A percentile compares a stretch with the other conserved stretches of the same genome.
Evolutionary conservation across 108 stramenopile species (phyloP).

Genomic region (Chaetoceros tenuissimus): DNA sequence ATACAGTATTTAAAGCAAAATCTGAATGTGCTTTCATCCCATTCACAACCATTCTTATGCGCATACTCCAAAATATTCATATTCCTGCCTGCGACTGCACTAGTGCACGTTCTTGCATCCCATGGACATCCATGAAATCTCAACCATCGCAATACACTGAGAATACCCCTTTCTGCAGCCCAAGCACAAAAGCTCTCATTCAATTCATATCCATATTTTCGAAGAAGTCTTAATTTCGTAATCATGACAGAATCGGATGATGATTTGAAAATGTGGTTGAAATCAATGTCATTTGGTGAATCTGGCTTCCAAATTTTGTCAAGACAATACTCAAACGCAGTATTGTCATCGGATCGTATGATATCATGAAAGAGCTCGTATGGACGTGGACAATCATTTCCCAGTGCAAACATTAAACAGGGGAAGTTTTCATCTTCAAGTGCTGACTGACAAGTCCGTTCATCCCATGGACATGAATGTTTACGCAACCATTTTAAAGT

Average conservation of each 20-base stretch:
- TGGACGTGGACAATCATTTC: not conserved
- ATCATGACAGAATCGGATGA: not conserved
- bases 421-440: too few species aligned
- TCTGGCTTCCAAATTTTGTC: not conserved
- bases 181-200: not conserved
- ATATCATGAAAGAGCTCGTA: not conserved
- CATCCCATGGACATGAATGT: too few species aligned
- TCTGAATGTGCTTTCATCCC: too few species aligned
- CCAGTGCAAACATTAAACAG: too few species aligned
- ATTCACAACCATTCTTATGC: not conserved
- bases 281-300: not conserved
- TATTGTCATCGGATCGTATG: not conserved
- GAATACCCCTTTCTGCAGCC: not conserved
- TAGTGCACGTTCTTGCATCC: not conserved
- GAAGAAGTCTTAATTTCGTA: not conserved
- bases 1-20: too few species aligned
- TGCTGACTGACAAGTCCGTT: too few species aligned
- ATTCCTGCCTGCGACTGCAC: not conserved
- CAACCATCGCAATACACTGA: not conserved
- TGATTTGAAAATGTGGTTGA: not conserved
- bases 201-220: too few species aligned
- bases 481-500: too few species aligned
- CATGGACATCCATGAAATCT: not conserved
- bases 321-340: not conserved
- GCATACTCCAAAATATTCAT: not conserved